Conservation (phyloP, 345 rosid genomes). For the Eutrema yunnanense region DNA sequence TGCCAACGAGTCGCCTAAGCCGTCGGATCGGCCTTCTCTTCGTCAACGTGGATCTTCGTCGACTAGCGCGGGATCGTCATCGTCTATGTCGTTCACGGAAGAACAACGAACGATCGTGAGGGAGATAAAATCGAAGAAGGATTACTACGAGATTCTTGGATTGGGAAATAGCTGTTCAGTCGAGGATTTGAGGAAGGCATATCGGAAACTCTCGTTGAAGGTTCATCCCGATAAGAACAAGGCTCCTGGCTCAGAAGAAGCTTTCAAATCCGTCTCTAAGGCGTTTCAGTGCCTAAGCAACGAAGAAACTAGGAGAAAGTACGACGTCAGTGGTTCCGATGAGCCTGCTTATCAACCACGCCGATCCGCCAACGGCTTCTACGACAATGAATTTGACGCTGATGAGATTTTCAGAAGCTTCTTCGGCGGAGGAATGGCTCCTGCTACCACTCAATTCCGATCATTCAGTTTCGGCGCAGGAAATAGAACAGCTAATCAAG, state of each 20-base stretch:
- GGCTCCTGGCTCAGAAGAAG: conserved; percentile 94
- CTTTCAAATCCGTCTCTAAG: conserved; percentile 75
- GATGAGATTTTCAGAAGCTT: conserved; percentile 95
- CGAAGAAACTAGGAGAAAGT: conserved; percentile 58
- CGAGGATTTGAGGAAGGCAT: conserved; percentile 79
- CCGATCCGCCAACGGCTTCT: conserved; percentile 40
- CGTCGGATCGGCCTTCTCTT: conserved; percentile 49
- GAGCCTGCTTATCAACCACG: conserved; percentile 53
- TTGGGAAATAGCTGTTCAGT: conserved; percentile 52
- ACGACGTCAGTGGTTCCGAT: conserved; percentile 71
- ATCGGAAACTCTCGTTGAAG: conserved; percentile 76
- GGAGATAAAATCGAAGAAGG: conserved; percentile 71
- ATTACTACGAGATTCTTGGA: conserved; percentile 80
- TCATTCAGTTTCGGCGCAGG: conserved; percentile 63
- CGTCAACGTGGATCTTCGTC: conserved; percentile 47
- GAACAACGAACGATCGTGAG: conserved; percentile 70
- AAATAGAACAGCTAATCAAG: conserved; percentile 44
- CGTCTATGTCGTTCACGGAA: conserved; percentile 39
- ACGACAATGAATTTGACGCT: conserved; percentile 76
- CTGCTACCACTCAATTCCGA: conserved; percentile 64
- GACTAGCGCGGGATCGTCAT: not conserved
- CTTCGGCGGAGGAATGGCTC: conserved; percentile 78
- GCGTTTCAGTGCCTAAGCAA: conserved; percentile 89
- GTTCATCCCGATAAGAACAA: conserved; percentile 96
- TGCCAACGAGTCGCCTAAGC: conserved; percentile 22